Base-by-base conservation (phyloP, 208 protist genomes). In the Wallacemonas collosoma region DNA sequence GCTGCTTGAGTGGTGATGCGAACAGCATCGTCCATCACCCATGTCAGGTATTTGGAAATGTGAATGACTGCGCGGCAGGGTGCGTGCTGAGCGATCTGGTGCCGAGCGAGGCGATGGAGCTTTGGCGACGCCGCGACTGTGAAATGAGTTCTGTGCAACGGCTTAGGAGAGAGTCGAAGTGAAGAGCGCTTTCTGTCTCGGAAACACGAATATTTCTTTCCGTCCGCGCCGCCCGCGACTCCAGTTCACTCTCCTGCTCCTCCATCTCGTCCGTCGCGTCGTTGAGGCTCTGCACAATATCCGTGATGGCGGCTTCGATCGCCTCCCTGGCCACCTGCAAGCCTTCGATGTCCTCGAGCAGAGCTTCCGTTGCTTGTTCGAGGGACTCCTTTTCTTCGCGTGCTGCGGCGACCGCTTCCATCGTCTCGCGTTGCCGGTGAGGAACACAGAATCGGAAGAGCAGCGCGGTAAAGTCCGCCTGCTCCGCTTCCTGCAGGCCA, bases 191-290 rank as follows among this genome's bases (percentile, higher is more conserved):
- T 48, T 89, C 85, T 0, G 76, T 72, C 62, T 84, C 82, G 41
- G 48, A 57, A 35, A 81, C 40, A 38, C 76, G 47, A 15, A 81
- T 64, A 5, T 73, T 1, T 40, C 68, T 54, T 66, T 81, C 61
- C 15, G 60, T 71, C 35, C 53, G 66, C 2, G 68, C 67, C 15
- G 74, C 67, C 45, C 45, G 38, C 3, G 26, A 12, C 2, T 62
- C 40, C 70, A 88, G 72, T 1, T 43, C 40, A 38, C 68, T 70
- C 58, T 88, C 80, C 45, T 68, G 80, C 40, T 70, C 65, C 54
- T 73, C 77, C 7, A 80, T 48, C 41, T 67, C 54, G 2, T 72
- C 60, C 43, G 73, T 71, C 3, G 68, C 61, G 5, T 47, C 57
- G 12, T 65, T 71, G 12, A 88, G 70, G 0, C 74, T 60, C 14